phyloP scores from a whole-genome alignment of 129 eudicot genomes.

The Tanacetum coccineum region DNA sequence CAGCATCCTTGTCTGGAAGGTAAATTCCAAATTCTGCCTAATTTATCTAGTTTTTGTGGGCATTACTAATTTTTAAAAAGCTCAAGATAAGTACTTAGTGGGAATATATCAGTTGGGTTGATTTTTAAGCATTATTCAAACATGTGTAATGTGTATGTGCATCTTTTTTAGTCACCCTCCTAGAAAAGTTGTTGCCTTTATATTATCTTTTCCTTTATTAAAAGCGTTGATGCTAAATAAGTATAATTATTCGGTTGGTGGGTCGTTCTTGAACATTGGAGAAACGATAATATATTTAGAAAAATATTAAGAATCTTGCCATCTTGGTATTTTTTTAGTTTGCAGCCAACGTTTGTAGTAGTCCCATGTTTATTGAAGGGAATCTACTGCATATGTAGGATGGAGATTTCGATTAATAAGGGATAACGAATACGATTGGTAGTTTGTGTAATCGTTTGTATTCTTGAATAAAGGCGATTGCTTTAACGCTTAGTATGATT shows the following conservation, averaged over 20 bases:
- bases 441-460: not conserved
- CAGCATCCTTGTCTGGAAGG: constrained; percentile 95
- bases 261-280: constrained; percentile 23
- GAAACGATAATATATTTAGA: constrained; percentile 9
- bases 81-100: constrained; percentile 23
- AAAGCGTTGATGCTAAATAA: constrained; percentile 27
- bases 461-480: too few relatives aligned
- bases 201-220: constrained; percentile 23
- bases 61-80: constrained; percentile 17
- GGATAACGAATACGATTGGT: not conserved
- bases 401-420: too few relatives aligned
- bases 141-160: constrained; percentile 18
- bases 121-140: constrained; percentile 33
- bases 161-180: constrained; percentile 26
- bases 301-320: constrained; percentile 24
- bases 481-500: not conserved
- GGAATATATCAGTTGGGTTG: constrained; percentile 29
- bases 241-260: constrained; percentile 30
- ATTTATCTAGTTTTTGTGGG: constrained; percentile 17
- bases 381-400: not conserved
- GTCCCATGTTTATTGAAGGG: constrained; percentile 15
- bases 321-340: constrained; percentile 19
- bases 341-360: constrained; percentile 21
- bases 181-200: constrained; percentile 30
- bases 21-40: constrained; percentile 38